Percentiles rank a stretch among this genome's conserved stretches.
These are phyloP conservation scores for Colletotrichum sublineola DNA, from an alignment of 2,329 filamentous ascomycete genomes.

Conservation along the genomic window DNA sequence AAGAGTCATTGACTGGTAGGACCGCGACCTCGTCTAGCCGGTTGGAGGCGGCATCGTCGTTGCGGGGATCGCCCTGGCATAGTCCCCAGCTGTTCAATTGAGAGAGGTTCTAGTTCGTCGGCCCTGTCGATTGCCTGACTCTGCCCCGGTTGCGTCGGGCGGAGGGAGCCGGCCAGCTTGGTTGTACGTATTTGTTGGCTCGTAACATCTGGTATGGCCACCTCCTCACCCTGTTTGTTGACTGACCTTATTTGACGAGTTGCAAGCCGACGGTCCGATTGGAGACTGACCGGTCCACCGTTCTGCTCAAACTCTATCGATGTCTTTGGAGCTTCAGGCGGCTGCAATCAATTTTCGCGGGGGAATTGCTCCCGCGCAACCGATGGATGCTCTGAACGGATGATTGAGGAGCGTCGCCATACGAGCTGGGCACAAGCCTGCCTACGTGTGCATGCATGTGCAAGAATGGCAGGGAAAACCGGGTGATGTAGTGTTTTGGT, in stretches of 20 bases:
- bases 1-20: slow-evolving; percentile 2
- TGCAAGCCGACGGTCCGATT: slow-evolving; percentile 1
- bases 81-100: slow-evolving; percentile 8
- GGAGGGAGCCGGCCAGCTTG: slow-evolving; percentile 21
- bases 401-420: not conserved
- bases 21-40: not conserved
- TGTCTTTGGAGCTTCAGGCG: slow-evolving; percentile 5
- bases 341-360: slow-evolving; percentile 14
- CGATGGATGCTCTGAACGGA: not conserved
- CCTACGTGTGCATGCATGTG: not conserved
- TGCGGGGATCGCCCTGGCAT: slow-evolving; percentile 20
- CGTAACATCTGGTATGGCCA: not conserved
- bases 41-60: not conserved
- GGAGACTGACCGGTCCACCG: slow-evolving; percentile 4
- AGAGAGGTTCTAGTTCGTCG: not conserved
- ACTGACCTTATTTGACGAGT: not conserved
- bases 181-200: not conserved
- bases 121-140: slow-evolving; percentile 14
- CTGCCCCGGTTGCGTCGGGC: slow-evolving; percentile 28
- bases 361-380: slow-evolving; percentile 7
- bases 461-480: not conserved
- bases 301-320: not conserved
- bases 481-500: slow-evolving; percentile 1
- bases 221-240: not conserved
- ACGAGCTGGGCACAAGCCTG: slow-evolving; percentile 1